These are phyloP conservation scores for Sporisorium reilianum DNA, from an alignment of 1,284 basidiomycete species.

Conservation along the genomic window DNA sequence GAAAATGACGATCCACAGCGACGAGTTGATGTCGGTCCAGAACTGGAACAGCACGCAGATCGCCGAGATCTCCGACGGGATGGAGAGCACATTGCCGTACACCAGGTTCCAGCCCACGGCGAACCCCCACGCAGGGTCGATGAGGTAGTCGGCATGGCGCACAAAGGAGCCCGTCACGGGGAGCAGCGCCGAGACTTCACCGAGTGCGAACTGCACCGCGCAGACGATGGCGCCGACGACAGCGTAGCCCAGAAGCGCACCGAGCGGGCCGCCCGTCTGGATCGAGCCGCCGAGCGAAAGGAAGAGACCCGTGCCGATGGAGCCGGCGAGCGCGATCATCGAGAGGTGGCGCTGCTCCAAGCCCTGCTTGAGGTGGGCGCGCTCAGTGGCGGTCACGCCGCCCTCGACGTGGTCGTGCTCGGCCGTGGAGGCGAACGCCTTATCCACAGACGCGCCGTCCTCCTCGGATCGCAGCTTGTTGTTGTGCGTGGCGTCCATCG, in stretches of 20 bases:
- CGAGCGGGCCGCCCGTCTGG: conserved; percentile 53
- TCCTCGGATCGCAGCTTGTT: conserved; percentile 37
- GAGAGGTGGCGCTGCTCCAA: conserved; percentile 55
- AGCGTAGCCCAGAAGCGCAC: conserved; percentile 54
- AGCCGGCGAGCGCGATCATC: conserved; percentile 59
- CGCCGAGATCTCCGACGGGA: conserved; percentile 79
- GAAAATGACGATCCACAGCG: conserved; percentile 72
- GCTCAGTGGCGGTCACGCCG: conserved; percentile 29
- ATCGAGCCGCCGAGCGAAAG: conserved; percentile 52
- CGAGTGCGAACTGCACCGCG: conserved; percentile 51
- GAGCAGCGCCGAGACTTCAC: conserved; percentile 71
- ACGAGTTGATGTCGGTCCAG: conserved; percentile 54
- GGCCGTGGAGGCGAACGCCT: conserved; percentile 8
- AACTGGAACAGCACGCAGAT: conserved; percentile 52
- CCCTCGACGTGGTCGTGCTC: conserved; percentile 10
- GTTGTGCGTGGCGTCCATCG: conserved; percentile 30
- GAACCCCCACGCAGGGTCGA: conserved; percentile 79
- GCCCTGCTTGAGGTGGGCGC: conserved; percentile 42
- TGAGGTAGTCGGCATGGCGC: conserved; percentile 81
- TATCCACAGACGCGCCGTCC: conserved; percentile 25
- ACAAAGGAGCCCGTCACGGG: conserved; percentile 79
- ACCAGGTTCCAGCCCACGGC: conserved; percentile 77
- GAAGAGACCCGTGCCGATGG: conserved; percentile 60
- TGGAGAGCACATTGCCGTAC: conserved; percentile 71
- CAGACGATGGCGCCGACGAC: conserved; percentile 54